Percentiles rank a stretch among this genome's conserved stretches.
phyloP scores from a whole-genome alignment of 2,329 filamentous ascomycete genomes.

The Blastomyces percursus region DNA sequence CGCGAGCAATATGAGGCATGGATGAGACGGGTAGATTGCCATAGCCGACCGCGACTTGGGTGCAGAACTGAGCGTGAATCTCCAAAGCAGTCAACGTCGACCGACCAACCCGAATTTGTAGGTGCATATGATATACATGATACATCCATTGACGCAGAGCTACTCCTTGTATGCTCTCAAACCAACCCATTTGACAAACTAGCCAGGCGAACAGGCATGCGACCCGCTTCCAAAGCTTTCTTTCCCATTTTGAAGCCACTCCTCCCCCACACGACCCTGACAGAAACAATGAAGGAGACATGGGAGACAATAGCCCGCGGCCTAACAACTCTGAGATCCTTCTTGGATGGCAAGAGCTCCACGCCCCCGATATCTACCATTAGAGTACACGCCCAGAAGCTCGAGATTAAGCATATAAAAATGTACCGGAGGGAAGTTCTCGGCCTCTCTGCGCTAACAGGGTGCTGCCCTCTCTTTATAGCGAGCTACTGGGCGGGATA shows the following conservation, averaged over 20 bases:
- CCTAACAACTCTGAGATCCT: not conserved
- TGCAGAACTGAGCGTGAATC: not conserved
- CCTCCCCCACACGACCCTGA: not conserved
- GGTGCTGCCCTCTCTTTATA: not conserved
- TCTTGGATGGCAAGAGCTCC: conserved; percentile 1
- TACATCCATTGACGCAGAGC: not conserved
- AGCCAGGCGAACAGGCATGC: not conserved
- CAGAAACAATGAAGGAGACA: not conserved
- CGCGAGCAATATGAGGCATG: not conserved
- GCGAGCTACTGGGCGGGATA: not conserved
- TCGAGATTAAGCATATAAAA: not conserved
- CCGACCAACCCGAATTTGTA: not conserved
- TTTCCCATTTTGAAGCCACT: not conserved
- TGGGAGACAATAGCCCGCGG: not conserved
- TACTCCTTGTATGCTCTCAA: not conserved
- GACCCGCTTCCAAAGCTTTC: not conserved
- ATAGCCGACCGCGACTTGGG: not conserved
- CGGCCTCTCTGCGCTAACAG: not conserved
- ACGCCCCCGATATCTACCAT: not conserved
- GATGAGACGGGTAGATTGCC: not conserved
- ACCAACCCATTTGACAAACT: conserved; percentile 2
- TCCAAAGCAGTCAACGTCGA: not conserved
- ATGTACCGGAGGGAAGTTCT: not conserved
- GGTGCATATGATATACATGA: not conserved
- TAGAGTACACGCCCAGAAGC: not conserved